A percentile compares a stretch with the other conserved stretches of the same genome.
Conservation (phyloP, 306 rosid species). For the Lathyrus tuberosus region DNA sequence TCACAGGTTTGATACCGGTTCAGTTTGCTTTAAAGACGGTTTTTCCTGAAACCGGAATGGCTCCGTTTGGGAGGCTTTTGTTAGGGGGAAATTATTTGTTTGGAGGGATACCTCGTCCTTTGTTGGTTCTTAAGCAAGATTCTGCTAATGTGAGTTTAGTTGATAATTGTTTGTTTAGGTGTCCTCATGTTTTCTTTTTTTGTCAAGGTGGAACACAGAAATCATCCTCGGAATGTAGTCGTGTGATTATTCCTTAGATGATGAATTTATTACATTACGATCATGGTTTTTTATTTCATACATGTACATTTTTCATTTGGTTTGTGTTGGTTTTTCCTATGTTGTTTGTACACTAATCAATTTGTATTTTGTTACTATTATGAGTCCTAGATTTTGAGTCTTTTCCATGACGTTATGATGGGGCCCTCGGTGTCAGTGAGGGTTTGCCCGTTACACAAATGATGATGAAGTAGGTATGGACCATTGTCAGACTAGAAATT, state of each 20-base stretch:
- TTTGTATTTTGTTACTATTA: background rate
- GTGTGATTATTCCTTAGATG: conserved; percentile 50
- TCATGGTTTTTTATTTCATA: background rate
- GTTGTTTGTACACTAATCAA: background rate
- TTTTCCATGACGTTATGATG: background rate
- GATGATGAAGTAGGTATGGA: background rate
- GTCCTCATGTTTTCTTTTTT: conserved; percentile 71
- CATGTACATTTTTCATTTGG: background rate
- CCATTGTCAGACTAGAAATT: background rate
- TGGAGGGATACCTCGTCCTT: conserved; percentile 70
- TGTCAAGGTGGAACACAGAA: conserved; percentile 83
- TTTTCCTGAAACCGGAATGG: conserved; percentile 50
- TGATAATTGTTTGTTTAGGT: conserved; percentile 68
- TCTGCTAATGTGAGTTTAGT: conserved; percentile 67
- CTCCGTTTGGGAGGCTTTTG: conserved; percentile 64
- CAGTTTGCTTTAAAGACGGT: conserved; percentile 71
- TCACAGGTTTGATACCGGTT: conserved; percentile 74
- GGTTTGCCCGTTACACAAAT: background rate
- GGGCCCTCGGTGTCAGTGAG: background rate
- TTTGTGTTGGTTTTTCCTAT: background rate
- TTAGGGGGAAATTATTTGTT: conserved; percentile 71
- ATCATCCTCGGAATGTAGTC: conserved; percentile 47
- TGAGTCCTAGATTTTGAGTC: background rate
- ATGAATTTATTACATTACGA: background rate
- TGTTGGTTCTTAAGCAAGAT: conserved; percentile 55